These are phyloP conservation scores for Scedosporium boydii DNA, from an alignment of 2,329 filamentous ascomycete species.

Conservation along the genomic window DNA sequence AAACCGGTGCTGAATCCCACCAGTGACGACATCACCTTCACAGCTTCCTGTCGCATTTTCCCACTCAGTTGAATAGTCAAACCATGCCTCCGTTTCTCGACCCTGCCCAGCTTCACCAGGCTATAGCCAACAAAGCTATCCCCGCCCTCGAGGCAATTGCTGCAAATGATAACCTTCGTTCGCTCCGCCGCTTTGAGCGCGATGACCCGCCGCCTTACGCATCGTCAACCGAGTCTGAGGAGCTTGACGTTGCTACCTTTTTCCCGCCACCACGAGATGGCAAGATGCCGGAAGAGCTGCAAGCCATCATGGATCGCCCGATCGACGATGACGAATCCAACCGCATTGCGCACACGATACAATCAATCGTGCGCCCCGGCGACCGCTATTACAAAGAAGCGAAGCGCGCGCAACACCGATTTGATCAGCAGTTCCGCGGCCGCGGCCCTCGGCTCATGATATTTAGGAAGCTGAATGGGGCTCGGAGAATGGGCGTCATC, in stretches of 20 bases:
- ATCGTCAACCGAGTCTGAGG: neutral
- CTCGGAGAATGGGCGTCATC: neutral
- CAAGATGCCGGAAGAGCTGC: neutral
- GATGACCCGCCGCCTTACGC: neutral
- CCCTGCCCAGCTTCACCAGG: no score
- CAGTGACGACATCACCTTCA: no score
- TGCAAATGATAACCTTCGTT: neutral
- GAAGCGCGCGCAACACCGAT: neutral
- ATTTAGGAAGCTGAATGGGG: neutral
- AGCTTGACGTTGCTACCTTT: neutral
- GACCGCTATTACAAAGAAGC: neutral
- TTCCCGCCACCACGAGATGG: neutral
- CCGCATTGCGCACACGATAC: neutral
- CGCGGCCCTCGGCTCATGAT: neutral
- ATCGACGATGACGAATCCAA: neutral
- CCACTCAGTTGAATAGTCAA: no score
- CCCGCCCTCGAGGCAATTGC: neutral
- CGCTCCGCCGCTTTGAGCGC: neutral
- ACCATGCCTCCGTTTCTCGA: no score
- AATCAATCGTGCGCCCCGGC: neutral
- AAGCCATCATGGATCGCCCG: neutral
- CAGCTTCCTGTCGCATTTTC: no score
- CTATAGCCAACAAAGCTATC: neutral
- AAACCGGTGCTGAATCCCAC: no score
- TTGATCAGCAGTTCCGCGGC: neutral